Conservation (phyloP, 306 rosid species). For the Clitoria ternatea region DNA sequence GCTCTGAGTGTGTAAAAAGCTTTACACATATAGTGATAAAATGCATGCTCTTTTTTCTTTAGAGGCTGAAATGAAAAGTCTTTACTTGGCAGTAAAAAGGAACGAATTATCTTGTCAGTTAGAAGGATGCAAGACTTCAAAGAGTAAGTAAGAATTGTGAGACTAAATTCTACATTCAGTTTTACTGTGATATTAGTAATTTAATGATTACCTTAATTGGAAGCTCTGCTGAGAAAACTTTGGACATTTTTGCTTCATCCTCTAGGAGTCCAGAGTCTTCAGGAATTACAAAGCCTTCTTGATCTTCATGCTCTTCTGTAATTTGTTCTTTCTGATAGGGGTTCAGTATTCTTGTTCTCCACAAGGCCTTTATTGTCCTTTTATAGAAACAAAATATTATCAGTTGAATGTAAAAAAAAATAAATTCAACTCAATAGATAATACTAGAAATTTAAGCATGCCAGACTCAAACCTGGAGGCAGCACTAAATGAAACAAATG, state of each 20-base stretch:
- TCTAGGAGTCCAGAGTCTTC: slow-evolving; percentile 45
- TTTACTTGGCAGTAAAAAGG: too few relatives aligned
- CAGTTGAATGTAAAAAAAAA: not conserved
- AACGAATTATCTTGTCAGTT: too few relatives aligned
- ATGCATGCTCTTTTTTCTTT: too few relatives aligned
- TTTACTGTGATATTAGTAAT: not conserved
- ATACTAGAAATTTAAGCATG: not conserved
- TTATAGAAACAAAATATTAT: slow-evolving; percentile 13
- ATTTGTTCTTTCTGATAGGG: slow-evolving; percentile 52
- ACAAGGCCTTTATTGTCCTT: slow-evolving; percentile 74
- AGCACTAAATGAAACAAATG: slow-evolving; percentile 64
- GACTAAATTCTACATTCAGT: not conserved
- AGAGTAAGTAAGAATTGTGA: too few relatives aligned
- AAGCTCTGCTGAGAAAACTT: slow-evolving; percentile 56
- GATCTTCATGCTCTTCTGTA: slow-evolving; percentile 55
- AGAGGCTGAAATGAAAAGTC: too few relatives aligned
- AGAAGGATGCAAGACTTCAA: too few relatives aligned
- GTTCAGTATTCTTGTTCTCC: slow-evolving; percentile 64
- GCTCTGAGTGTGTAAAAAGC: too few relatives aligned
- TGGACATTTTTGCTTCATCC: slow-evolving; percentile 54
- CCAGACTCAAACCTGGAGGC: slow-evolving; percentile 59
- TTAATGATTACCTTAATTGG: slow-evolving; percentile 49
- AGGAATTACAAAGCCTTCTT: slow-evolving; percentile 43
- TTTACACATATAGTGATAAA: too few relatives aligned
- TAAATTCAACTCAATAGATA: not conserved